A percentile compares a stretch with the other conserved stretches of the same genome.
Evolutionary conservation across 2,329 filamentous ascomycete genomes (phyloP).

Genomic region (Phaeomoniella chlamydospora): DNA sequence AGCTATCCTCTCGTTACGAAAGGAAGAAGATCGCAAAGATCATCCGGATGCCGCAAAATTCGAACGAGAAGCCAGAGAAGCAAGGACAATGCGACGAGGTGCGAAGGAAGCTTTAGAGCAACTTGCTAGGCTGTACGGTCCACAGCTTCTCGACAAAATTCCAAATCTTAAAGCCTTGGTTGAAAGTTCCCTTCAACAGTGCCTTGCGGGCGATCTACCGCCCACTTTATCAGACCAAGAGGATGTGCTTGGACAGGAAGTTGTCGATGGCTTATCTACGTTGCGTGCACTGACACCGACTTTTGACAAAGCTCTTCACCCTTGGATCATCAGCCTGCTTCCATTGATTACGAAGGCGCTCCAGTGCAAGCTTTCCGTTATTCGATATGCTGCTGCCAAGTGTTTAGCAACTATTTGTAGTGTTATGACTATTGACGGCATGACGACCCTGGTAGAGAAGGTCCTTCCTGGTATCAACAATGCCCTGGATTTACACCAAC

Average conservation of each 20-base stretch:
- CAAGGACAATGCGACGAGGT: conserved; percentile 78
- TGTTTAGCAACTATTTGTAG: conserved; percentile 96
- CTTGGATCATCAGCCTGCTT: conserved; percentile 70
- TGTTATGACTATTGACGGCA: conserved; percentile 84
- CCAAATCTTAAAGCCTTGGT: conserved; percentile 72
- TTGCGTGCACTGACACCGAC: conserved; percentile 89
- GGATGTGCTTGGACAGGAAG: conserved; percentile 69
- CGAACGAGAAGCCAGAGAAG: conserved; percentile 75
- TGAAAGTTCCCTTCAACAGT: conserved; percentile 61
- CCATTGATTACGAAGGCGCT: conserved; percentile 78
- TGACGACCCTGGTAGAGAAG: conserved; percentile 89
- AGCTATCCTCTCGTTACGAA: conserved; percentile 82
- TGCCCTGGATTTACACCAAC: conserved; percentile 69
- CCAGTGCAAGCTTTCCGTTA: conserved; percentile 76
- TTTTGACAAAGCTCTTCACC: conserved; percentile 57
- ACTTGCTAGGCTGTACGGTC: conserved; percentile 64
- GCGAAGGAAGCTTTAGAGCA: conserved; percentile 91
- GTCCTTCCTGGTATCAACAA: conserved; percentile 88
- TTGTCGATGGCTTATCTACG: conserved; percentile 86
- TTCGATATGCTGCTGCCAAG: conserved; percentile 93
- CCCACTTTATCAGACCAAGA: conserved; percentile 42
- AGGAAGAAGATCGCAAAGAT: conserved; percentile 91
- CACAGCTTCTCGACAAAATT: conserved; percentile 63
- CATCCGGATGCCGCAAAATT: conserved; percentile 83
- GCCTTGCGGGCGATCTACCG: conserved; percentile 53